Conservation (phyloP, 768 basidiomycete genomes). For the Filobasidium wieringae region DNA sequence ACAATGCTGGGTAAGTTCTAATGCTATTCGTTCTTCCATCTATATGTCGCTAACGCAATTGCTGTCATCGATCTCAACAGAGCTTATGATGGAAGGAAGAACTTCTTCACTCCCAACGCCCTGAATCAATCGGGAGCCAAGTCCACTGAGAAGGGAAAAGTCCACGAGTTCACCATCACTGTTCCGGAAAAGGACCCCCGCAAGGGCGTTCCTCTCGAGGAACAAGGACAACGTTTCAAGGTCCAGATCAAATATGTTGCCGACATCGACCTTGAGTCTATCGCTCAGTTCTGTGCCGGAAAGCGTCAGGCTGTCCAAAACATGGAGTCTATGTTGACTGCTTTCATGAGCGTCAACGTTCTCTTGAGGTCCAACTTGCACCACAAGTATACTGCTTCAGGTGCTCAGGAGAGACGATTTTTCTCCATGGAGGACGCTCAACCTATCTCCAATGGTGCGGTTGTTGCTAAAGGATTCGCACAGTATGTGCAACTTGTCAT, state of each 20-base stretch:
- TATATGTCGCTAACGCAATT: neutral
- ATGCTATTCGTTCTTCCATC: constrained; percentile 22
- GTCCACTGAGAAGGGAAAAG: constrained; percentile 9
- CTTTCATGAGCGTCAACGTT: constrained; percentile 37
- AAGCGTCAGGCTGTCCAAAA: constrained; percentile 25
- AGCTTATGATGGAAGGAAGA: constrained; percentile 22
- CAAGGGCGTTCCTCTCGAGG: constrained; percentile 24
- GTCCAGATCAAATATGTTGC: constrained; percentile 32
- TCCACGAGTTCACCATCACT: neutral
- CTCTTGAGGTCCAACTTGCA: constrained; percentile 32
- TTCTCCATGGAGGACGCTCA: constrained; percentile 28
- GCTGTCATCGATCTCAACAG: constrained; percentile 16
- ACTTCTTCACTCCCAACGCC: constrained; percentile 28
- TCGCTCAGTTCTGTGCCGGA: constrained; percentile 28
- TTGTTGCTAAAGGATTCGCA: constrained; percentile 38
- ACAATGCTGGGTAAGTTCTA: constrained; percentile 27
- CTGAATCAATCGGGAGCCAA: too few species aligned
- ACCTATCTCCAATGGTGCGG: constrained; percentile 30
- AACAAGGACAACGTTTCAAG: constrained; percentile 22
- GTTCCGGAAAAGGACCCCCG: constrained; percentile 8
- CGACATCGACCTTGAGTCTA: constrained; percentile 25
- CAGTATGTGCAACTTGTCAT: constrained; percentile 21
- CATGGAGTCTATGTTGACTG: constrained; percentile 21
- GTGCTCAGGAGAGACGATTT: constrained; percentile 34
- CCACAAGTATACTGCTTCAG: constrained; percentile 15